Percentiles rank a stretch among this genome's conserved stretches.
Evolutionary conservation across 108 stramenopile species (phyloP).

Genomic region (Nitzschia sp.): DNA sequence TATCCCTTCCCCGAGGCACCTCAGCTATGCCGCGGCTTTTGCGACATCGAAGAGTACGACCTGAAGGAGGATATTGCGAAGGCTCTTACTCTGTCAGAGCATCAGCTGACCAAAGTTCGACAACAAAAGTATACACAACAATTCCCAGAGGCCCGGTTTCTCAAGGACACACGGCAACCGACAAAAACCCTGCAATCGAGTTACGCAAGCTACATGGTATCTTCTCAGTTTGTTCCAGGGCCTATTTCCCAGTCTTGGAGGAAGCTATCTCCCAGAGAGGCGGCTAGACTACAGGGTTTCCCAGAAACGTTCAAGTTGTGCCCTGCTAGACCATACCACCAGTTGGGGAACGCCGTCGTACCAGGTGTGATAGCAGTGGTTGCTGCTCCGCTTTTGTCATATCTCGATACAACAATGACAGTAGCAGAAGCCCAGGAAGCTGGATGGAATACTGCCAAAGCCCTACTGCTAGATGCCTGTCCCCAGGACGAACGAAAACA

Average conservation of each 20-base stretch:
- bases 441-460: constrained; percentile 14
- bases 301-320: constrained; percentile 29
- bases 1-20: constrained; percentile 21
- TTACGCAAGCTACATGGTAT: constrained; percentile 32
- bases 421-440: neutral
- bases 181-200: constrained; percentile 34
- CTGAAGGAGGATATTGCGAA: neutral
- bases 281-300: constrained; percentile 28
- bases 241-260: constrained; percentile 4
- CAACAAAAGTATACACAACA: constrained; percentile 26
- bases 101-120: constrained; percentile 17
- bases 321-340: constrained; percentile 13
- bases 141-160: constrained; percentile 23
- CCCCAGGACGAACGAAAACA: constrained; percentile 9
- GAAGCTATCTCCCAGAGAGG: constrained; percentile 18
- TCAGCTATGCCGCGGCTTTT: constrained; percentile 2
- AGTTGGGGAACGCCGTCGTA: constrained; percentile 26
- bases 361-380: constrained; percentile 24
- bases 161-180: constrained; percentile 6
- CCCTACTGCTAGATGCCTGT: constrained; percentile 17
- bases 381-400: constrained; percentile 11
- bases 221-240: constrained; percentile 16
- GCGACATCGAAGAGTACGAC: constrained; percentile 18
- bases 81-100: neutral
- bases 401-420: neutral